phyloP scores from a whole-genome alignment of 345 rosid species.

The Populus ilicifolia region DNA sequence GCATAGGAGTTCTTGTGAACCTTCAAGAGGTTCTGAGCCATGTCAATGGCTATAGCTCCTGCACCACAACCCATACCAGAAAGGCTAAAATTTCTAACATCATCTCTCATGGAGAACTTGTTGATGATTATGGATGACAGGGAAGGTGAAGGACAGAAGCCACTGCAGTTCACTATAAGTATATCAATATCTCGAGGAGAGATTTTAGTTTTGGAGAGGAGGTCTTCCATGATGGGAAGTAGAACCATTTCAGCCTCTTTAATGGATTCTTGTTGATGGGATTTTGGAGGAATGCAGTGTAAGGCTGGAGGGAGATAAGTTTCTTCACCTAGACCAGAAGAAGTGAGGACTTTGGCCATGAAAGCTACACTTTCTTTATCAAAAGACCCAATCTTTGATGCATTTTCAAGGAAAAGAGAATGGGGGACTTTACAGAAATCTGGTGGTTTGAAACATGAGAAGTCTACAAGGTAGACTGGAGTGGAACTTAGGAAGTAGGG shows the following conservation, averaged over 20 bases:
- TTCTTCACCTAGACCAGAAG: constrained; percentile 45
- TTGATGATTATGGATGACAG: constrained; percentile 46
- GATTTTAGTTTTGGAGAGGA: constrained; percentile 37
- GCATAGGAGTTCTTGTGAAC: constrained; percentile 35
- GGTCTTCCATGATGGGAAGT: constrained; percentile 43
- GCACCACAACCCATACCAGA: constrained; percentile 73
- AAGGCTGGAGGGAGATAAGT: constrained; percentile 57
- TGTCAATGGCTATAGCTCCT: constrained; percentile 37
- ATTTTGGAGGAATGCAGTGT: constrained; percentile 48
- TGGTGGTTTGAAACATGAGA: constrained; percentile 51
- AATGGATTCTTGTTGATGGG: constrained; percentile 34
- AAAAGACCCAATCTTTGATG: constrained; percentile 30
- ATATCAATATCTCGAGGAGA: constrained; percentile 42
- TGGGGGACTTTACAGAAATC: constrained; percentile 34
- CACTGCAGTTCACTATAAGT: constrained; percentile 50
- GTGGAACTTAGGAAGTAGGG: constrained; percentile 14
- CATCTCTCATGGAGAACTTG: constrained; percentile 41
- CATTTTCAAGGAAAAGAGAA: constrained; percentile 39
- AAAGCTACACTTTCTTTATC: constrained; percentile 42
- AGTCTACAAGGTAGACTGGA: constrained; percentile 45
- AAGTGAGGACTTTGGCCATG: constrained; percentile 50
- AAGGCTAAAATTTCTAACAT: constrained; percentile 43
- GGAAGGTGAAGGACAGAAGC: constrained; percentile 55
- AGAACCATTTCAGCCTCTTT: constrained; percentile 48
- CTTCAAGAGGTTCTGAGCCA: constrained; percentile 41